Evolutionary conservation across 2,329 filamentous ascomycete species (phyloP).

Genomic region (Ploettnerulaceae sp.): DNA sequence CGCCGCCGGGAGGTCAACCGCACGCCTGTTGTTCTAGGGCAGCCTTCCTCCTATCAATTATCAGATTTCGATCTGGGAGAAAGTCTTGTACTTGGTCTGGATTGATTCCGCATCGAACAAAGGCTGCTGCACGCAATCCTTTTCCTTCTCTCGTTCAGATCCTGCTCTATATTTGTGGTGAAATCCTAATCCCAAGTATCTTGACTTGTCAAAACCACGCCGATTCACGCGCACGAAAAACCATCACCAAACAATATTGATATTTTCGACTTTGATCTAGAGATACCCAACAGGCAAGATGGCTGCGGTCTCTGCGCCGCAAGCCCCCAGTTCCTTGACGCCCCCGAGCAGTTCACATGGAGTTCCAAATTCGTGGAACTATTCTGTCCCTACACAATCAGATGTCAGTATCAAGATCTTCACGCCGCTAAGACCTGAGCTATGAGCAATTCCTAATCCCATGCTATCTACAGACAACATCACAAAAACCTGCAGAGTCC

Average conservation of each 20-base stretch:
- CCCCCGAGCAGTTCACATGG: conserved; percentile 32
- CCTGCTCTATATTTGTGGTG: conserved; percentile 6
- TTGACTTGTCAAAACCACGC: conserved; percentile 12
- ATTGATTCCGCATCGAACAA: neutral
- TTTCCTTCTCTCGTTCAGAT: neutral
- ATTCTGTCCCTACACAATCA: conserved; percentile 27
- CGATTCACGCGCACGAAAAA: conserved; percentile 10
- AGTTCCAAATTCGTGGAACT: conserved; percentile 31
- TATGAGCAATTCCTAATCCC: conserved; percentile 4
- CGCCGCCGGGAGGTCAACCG: conserved; percentile 5
- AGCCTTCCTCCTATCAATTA: conserved; percentile 10
- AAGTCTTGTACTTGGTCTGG: conserved; percentile 9
- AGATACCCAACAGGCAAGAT: conserved; percentile 22
- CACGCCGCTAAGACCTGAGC: neutral
- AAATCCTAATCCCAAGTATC: conserved; percentile 15
- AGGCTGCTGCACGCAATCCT: conserved; percentile 5
- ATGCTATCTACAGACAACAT: conserved; percentile 12
- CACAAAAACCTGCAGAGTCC: conserved; percentile 15
- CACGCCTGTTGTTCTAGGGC: conserved; percentile 9
- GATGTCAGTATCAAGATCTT: conserved; percentile 25
- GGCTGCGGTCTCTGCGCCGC: conserved; percentile 36
- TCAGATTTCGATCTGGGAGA: conserved; percentile 2
- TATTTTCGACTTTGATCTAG: conserved; percentile 13
- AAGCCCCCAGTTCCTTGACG: conserved; percentile 32
- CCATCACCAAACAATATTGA: conserved; percentile 5